Percentiles rank a stretch among this genome's conserved stretches.
phyloP scores from a whole-genome alignment of 192 early-diverging fungal genomes.

The Umbelopsis sp. region DNA sequence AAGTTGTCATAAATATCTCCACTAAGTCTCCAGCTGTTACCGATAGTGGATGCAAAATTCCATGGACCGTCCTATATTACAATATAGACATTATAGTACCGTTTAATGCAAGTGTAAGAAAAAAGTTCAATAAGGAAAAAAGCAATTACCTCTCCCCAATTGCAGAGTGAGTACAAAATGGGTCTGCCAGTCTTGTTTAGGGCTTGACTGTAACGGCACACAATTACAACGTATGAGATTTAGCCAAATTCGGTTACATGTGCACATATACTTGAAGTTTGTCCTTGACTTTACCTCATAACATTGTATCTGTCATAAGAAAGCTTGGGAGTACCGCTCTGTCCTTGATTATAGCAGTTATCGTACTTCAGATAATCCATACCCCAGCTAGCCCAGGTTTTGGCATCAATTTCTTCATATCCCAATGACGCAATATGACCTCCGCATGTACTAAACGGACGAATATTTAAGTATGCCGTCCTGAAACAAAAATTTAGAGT shows the following conservation, averaged over 20 bases:
- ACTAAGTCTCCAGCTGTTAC: conserved; percentile 42
- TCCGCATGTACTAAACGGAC: conserved; percentile 46
- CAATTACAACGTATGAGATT: background rate
- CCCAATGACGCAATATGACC: conserved; percentile 48
- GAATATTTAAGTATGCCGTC: background rate
- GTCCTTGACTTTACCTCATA: conserved; percentile 17
- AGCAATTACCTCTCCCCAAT: conserved; percentile 45
- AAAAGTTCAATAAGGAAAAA: background rate
- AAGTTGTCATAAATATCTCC: conserved; percentile 34
- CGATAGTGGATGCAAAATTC: conserved; percentile 40
- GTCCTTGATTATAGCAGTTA: conserved; percentile 53
- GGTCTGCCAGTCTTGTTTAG: conserved; percentile 46
- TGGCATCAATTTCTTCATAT: conserved; percentile 50
- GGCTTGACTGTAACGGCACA: conserved; percentile 31
- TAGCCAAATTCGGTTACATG: background rate
- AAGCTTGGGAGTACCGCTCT: conserved; percentile 39
- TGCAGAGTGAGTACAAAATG: conserved; percentile 49
- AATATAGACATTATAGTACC: background rate
- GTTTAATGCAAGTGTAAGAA: background rate
- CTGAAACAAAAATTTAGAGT: too few species aligned
- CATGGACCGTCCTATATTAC: conserved; percentile 31
- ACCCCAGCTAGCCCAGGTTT: conserved; percentile 52
- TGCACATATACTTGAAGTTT: background rate
- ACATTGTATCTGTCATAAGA: conserved; percentile 32
- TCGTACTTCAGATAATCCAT: conserved; percentile 68